Percentiles rank a stretch among this genome's conserved stretches.
These are phyloP conservation scores for Chaetomiaceae sp. DNA, from an alignment of 2,329 filamentous ascomycete species.

Conservation along the genomic window DNA sequence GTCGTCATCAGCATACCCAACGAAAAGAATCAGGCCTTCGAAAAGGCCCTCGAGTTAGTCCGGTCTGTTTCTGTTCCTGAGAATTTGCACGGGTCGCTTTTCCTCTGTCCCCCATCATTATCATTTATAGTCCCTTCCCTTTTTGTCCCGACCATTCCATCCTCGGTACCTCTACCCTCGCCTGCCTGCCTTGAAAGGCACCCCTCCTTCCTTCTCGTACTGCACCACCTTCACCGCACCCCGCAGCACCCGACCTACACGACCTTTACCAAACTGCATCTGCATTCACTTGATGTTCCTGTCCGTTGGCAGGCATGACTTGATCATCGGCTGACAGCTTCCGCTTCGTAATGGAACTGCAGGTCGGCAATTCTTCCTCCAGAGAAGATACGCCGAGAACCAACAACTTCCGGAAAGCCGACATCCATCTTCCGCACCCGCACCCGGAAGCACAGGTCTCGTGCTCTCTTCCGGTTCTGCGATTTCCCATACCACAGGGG, in stretches of 20 bases:
- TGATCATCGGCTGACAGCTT: constrained; percentile 30
- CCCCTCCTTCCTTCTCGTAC: constrained; percentile 1
- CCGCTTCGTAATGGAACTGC: constrained; percentile 50
- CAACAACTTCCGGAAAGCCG: background rate
- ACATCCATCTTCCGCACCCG: background rate
- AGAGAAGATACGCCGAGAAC: constrained; percentile 1
- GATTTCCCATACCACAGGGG: constrained; percentile 53
- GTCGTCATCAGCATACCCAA: background rate
- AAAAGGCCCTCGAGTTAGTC: constrained; percentile 9
- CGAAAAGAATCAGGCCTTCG: background rate
- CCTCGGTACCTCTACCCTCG: background rate
- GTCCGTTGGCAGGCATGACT: constrained; percentile 33
- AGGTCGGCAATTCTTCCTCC: constrained; percentile 26
- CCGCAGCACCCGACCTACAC: background rate
- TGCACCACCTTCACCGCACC: background rate
- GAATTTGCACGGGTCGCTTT: background rate
- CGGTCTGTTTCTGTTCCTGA: background rate
- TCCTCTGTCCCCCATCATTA: background rate
- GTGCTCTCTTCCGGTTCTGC: constrained; percentile 46
- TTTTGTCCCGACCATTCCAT: background rate
- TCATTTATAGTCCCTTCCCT: background rate
- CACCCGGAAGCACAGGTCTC: constrained; percentile 27
- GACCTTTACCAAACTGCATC: no score
- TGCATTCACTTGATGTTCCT: constrained; percentile 11
- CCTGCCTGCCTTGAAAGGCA: background rate